phyloP scores from a whole-genome alignment of 768 basidiomycete species.

The Udeniomyces megalosporus region DNA sequence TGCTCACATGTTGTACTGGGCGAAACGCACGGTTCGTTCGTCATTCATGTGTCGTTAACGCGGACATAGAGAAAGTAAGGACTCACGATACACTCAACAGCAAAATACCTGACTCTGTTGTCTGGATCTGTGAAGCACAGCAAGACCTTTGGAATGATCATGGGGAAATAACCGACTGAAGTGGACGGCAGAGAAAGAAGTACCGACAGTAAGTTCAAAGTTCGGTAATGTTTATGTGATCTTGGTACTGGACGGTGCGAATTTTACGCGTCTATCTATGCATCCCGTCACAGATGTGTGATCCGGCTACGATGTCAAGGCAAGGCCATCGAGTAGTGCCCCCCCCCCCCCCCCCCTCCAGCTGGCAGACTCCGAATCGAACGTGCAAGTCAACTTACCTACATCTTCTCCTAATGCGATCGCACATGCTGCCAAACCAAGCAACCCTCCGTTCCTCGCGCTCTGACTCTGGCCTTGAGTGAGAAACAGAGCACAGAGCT shows the following conservation, averaged over 20 bases:
- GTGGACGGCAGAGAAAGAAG: too few relatives aligned
- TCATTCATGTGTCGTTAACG: too few relatives aligned
- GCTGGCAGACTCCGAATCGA: too few relatives aligned
- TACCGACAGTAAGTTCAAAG: too few relatives aligned
- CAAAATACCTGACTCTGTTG: constrained; percentile 83
- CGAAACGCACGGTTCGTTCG: too few relatives aligned
- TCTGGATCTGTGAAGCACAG: constrained; percentile 86
- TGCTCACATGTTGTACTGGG: constrained; percentile 57
- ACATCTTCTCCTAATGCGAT: constrained; percentile 89
- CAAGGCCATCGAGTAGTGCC: too few relatives aligned
- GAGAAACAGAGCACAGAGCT: constrained; percentile 85
- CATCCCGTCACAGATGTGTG: too few relatives aligned
- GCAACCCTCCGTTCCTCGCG: constrained; percentile 82
- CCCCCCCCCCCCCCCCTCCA: too few relatives aligned
- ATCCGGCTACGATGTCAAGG: too few relatives aligned
- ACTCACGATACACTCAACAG: constrained; percentile 64
- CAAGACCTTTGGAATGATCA: constrained; percentile 74
- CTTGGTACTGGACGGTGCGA: too few relatives aligned
- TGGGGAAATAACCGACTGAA: constrained; percentile 75
- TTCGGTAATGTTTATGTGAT: too few relatives aligned
- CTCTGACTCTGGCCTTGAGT: constrained; percentile 67
- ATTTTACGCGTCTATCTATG: too few relatives aligned
- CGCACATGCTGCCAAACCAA: constrained; percentile 90
- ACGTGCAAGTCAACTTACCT: neutral
- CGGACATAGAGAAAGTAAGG: neutral